Conservation (phyloP, 2,329 filamentous ascomycete species). For the Ascochyta fabae region DNA sequence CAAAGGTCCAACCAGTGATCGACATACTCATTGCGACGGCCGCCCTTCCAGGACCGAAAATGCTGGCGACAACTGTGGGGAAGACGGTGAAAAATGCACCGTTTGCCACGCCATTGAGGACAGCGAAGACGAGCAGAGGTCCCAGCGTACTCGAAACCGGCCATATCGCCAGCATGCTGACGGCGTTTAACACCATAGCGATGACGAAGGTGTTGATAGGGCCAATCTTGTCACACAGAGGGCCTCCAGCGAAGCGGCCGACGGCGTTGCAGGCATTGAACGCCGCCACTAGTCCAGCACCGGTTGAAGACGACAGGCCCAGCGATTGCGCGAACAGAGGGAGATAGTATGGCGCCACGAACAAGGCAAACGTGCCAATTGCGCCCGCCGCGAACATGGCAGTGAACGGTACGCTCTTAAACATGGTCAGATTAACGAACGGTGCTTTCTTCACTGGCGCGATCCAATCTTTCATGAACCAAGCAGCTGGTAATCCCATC, state of each 20-base stretch:
- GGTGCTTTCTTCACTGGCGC: constrained; percentile 23
- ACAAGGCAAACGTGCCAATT: constrained; percentile 36
- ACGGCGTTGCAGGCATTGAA: constrained; percentile 38
- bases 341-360: constrained; percentile 38
- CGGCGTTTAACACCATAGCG: constrained; percentile 32
- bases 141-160: constrained; percentile 31
- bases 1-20: constrained; percentile 32
- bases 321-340: constrained; percentile 36
- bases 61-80: constrained; percentile 34
- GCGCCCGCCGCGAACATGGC: constrained; percentile 31
- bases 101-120: constrained; percentile 37
- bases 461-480: constrained; percentile 31
- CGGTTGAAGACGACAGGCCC: constrained; percentile 28
- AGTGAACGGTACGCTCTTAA: constrained; percentile 27
- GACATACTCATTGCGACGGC: constrained; percentile 39
- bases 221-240: constrained; percentile 39
- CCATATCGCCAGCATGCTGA: constrained; percentile 42
- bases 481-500: constrained; percentile 33
- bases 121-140: constrained; percentile 33
- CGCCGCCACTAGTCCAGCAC: constrained; percentile 32
- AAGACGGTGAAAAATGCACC: constrained; percentile 37
- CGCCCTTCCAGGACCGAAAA: constrained; percentile 36
- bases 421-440: constrained; percentile 36
- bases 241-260: constrained; percentile 33
- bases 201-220: constrained; percentile 41